A percentile compares a stretch with the other conserved stretches of the same genome.
These are phyloP conservation scores for Saksenaea oblongispora DNA, from an alignment of 371 early-diverging fungal genomes.

Conservation along the genomic window DNA sequence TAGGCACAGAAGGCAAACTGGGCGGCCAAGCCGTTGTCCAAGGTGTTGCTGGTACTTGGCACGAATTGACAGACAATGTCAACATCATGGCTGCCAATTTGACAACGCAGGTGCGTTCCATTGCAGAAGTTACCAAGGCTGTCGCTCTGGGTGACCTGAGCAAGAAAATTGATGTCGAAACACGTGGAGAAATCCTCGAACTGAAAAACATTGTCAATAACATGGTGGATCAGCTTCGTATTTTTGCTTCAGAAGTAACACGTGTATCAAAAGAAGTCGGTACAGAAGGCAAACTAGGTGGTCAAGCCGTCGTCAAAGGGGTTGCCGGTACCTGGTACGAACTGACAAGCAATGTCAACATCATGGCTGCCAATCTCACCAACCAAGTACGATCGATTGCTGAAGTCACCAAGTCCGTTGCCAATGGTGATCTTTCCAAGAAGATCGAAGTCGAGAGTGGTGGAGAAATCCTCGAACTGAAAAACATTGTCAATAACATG, in stretches of 20 bases:
- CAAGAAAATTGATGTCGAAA: constrained; percentile 50
- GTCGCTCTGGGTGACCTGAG: constrained; percentile 46
- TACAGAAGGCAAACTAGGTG: constrained; percentile 55
- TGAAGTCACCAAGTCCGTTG: constrained; percentile 60
- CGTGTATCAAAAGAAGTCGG: constrained; percentile 57
- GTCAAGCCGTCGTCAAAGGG: constrained; percentile 42
- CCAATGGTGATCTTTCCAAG: constrained; percentile 60
- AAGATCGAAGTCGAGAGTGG: constrained; percentile 51
- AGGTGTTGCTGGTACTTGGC: constrained; percentile 67
- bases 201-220: constrained; percentile 47
- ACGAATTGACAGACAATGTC: constrained; percentile 64
- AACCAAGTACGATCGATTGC: constrained; percentile 62
- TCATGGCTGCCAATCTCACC: constrained; percentile 57
- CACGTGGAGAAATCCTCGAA: constrained; percentile 49
- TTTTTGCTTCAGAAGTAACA: constrained; percentile 51
- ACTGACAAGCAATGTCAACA: constrained; percentile 56
- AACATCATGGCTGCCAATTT: constrained; percentile 68
- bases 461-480: constrained; percentile 33
- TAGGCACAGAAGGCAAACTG: constrained; percentile 67
- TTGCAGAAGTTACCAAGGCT: constrained; percentile 63
- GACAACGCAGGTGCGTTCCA: constrained; percentile 61
- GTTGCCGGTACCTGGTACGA: constrained; percentile 61
- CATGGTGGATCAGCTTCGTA: constrained; percentile 57
- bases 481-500: constrained; percentile 31
- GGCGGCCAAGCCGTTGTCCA: constrained; percentile 54